Evolutionary conservation across 345 rosid species (phyloP), one percentile per base, ranked within the genome.

Genomic region (Aethionema arabicum): DNA sequence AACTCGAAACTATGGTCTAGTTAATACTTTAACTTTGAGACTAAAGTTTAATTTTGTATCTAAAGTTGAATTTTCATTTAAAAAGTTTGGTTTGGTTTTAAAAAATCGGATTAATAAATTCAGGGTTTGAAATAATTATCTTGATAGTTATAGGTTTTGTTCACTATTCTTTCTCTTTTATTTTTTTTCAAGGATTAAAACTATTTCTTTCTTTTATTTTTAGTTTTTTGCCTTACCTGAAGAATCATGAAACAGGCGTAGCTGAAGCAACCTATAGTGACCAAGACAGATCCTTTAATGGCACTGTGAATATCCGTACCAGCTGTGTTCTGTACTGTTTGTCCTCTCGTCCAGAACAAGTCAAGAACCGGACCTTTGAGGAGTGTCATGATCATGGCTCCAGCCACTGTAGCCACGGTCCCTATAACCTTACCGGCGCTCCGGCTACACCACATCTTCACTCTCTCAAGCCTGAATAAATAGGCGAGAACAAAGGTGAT

Each of bases 361-460:
- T 84, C 77, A 0, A 93, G 14, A 8, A 63, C 29, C 0, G 91
- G 91, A 0, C 99, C 99, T 76, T 81, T 85, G 6, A 84, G 27
- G 45, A 85, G 45, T 3, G 98, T 92, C 98, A 92, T 86, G 33
- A 80, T 75, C 96, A 89, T 92, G 16, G 98, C 95, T 73, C 97
- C 99, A 3, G 72, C 85, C 10, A 93, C 97, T 8, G 97, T 92
- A 49, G 84, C 82, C 14, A 81, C 10, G 0, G 96, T 92, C 6
- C 98, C 98, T 0, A 74, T 8, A n/a, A 89, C 41, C 72, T 92
- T 92, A 3, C 78, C 86, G 9, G 80, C 84, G 69, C 96, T 77
- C 48, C 78, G 79, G 2, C 79, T 52, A 30, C 80, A 72, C 11
- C 65, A 61, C 0, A 89, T 67, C 0, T 80, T 80, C 30, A 89